A percentile compares a stretch with the other conserved stretches of the same genome.
These are phyloP conservation scores for Neurospora crassa DNA, from an alignment of 2,329 filamentous ascomycete genomes.

Conservation along the genomic window DNA sequence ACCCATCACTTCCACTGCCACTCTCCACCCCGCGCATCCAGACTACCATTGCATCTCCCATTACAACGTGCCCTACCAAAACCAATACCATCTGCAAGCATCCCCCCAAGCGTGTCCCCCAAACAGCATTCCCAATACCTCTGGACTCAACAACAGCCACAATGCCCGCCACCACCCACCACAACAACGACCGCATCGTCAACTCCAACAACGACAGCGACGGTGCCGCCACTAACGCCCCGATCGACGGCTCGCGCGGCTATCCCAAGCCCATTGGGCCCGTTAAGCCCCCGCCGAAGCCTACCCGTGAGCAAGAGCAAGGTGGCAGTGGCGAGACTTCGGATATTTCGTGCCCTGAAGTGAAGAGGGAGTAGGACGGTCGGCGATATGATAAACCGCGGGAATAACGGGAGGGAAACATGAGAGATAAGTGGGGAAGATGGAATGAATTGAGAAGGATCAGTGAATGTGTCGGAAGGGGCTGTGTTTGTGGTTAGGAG, in stretches of 20 bases:
- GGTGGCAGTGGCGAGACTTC: background rate
- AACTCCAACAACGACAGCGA: background rate
- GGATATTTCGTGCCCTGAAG: background rate
- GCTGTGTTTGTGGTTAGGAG: background rate
- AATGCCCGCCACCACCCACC: background rate
- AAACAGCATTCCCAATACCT: no score
- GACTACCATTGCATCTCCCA: background rate
- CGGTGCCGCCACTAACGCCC: background rate
- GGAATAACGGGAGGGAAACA: fast-evolving
- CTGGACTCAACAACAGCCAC: background rate
- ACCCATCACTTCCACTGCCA: background rate
- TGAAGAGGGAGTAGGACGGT: background rate
- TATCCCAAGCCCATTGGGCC: background rate
- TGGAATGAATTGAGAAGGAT: background rate
- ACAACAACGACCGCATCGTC: background rate
- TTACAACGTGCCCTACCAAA: background rate
- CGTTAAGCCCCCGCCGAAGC: background rate
- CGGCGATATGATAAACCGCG: no score
- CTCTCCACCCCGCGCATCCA: background rate
- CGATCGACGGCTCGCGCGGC: background rate
- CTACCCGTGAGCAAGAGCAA: background rate
- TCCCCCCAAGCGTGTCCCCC: background rate
- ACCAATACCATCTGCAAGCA: background rate
- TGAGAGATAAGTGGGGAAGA: background rate
- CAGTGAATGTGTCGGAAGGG: background rate